A percentile compares a stretch with the other conserved stretches of the same genome.
Conservation (phyloP, 805 yeast genomes). For the Lipomyces lipofer region DNA sequence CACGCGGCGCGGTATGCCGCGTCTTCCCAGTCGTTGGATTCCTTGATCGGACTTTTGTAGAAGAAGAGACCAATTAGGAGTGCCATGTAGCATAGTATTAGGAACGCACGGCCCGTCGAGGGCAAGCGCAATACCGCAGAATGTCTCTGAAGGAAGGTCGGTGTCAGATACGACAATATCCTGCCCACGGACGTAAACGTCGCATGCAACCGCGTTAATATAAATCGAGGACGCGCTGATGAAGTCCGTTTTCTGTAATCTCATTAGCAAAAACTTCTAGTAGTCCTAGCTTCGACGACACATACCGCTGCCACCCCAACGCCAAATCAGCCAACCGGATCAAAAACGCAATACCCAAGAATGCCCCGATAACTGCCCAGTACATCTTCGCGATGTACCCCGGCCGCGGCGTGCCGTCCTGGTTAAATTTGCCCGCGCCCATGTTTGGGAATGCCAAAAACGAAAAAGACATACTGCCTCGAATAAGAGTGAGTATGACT, state of each 20-base stretch:
- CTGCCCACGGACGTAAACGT: constrained; percentile 14
- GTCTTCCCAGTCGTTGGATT: constrained; percentile 29
- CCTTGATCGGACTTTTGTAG: constrained; percentile 15
- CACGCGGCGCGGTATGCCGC: constrained; percentile 34
- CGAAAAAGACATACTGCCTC: too few relatives aligned
- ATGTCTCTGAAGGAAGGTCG: constrained; percentile 2
- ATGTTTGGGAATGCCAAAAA: constrained; percentile 46
- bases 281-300: background rate
- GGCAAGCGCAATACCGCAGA: constrained; percentile 15
- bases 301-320: constrained; percentile 13
- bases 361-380: constrained; percentile 34
- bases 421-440: constrained; percentile 28
- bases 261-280: too few relatives aligned
- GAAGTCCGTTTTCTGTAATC: background rate
- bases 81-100: constrained; percentile 24
- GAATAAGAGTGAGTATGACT: too few relatives aligned
- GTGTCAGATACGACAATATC: constrained; percentile 16
- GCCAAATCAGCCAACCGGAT: constrained; percentile 5
- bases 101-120: constrained; percentile 18
- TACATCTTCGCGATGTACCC: constrained; percentile 33
- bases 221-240: background rate
- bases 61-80: constrained; percentile 31
- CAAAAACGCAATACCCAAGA: constrained; percentile 25
- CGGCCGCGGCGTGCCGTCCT: constrained; percentile 33
- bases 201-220: constrained; percentile 9